These are phyloP conservation scores for Colletotrichum agaves DNA, from an alignment of 2,329 filamentous ascomycete genomes.

Conservation along the genomic window DNA sequence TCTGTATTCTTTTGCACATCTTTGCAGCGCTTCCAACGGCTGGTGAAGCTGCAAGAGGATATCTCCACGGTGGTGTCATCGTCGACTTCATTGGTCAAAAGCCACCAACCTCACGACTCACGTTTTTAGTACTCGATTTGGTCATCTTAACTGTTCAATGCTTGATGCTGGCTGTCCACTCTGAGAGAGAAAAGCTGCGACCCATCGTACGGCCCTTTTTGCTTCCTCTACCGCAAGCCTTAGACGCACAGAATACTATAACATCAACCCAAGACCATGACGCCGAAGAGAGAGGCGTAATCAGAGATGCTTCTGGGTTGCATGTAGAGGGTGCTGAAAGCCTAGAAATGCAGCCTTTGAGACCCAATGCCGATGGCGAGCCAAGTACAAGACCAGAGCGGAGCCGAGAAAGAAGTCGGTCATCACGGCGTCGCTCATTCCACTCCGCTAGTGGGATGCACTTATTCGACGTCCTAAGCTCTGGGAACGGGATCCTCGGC, in stretches of 20 bases:
- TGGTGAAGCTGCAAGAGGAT: conserved; percentile 71
- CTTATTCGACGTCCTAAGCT: conserved; percentile 60
- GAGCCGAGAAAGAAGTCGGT: conserved; percentile 38
- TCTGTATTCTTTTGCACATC: conserved; percentile 71
- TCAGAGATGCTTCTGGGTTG: conserved; percentile 51
- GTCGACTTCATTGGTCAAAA: conserved; percentile 76
- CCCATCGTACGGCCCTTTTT: conserved; percentile 45
- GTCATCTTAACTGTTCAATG: conserved; percentile 68
- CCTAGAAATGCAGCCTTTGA: conserved; percentile 56
- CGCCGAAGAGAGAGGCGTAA: conserved; percentile 65
- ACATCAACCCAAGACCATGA: conserved; percentile 59
- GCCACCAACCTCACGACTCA: conserved; percentile 66
- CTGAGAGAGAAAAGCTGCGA: conserved; percentile 67
- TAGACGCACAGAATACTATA: conserved; percentile 16
- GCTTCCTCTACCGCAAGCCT: conserved; percentile 21
- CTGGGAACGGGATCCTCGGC: conserved; percentile 64
- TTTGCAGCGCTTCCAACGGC: conserved; percentile 65
- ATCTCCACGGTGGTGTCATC: conserved; percentile 74
- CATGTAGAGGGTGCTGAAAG: conserved; percentile 52
- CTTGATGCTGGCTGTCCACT: conserved; percentile 71
- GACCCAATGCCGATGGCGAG: conserved; percentile 29
- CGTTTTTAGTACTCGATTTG: conserved; percentile 66
- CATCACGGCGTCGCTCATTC: conserved; percentile 38
- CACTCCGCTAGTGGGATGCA: conserved; percentile 45
- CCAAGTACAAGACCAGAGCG: conserved; percentile 13